Percentiles rank a stretch among this genome's conserved stretches.
Evolutionary conservation across 2,329 filamentous ascomycete species (phyloP).

Genomic region (Aureobasidium sp.): DNA sequence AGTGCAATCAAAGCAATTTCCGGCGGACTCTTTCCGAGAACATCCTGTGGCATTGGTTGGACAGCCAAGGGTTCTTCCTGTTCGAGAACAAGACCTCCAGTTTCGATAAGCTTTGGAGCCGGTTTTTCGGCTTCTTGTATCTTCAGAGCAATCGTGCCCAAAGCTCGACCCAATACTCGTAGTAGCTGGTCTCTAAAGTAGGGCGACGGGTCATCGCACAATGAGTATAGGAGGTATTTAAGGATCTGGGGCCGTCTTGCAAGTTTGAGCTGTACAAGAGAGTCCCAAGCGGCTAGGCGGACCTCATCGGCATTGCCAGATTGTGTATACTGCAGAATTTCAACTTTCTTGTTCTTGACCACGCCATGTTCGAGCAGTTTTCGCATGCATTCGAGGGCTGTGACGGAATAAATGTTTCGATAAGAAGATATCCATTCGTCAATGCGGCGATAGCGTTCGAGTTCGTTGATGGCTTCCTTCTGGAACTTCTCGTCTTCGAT

Average conservation of each 20-base stretch:
- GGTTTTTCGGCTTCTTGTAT: slow-evolving; percentile 32
- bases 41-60: slow-evolving; percentile 41
- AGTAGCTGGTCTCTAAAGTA: slow-evolving; percentile 50
- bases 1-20: slow-evolving; percentile 52
- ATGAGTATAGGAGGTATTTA: slow-evolving; percentile 50
- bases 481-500: slow-evolving; percentile 48
- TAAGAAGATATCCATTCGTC: slow-evolving; percentile 62
- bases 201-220: slow-evolving; percentile 51
- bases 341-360: slow-evolving; percentile 46
- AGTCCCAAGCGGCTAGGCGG: slow-evolving; percentile 52
- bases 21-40: slow-evolving; percentile 47
- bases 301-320: slow-evolving; percentile 54
- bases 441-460: slow-evolving; percentile 56
- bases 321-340: slow-evolving; percentile 56
- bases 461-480: slow-evolving; percentile 52
- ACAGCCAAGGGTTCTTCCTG: slow-evolving; percentile 47
- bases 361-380: slow-evolving; percentile 49
- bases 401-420: slow-evolving; percentile 57
- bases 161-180: slow-evolving; percentile 46
- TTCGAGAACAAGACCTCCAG: slow-evolving; percentile 50
- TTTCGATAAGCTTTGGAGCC: slow-evolving; percentile 28
- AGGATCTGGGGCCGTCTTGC: slow-evolving; percentile 46
- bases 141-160: slow-evolving; percentile 55
- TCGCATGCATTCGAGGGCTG: slow-evolving; percentile 54
- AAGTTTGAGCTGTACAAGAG: slow-evolving; percentile 50